phyloP scores from a whole-genome alignment of 2,329 filamentous ascomycete genomes.

The Cercospora zeina region DNA sequence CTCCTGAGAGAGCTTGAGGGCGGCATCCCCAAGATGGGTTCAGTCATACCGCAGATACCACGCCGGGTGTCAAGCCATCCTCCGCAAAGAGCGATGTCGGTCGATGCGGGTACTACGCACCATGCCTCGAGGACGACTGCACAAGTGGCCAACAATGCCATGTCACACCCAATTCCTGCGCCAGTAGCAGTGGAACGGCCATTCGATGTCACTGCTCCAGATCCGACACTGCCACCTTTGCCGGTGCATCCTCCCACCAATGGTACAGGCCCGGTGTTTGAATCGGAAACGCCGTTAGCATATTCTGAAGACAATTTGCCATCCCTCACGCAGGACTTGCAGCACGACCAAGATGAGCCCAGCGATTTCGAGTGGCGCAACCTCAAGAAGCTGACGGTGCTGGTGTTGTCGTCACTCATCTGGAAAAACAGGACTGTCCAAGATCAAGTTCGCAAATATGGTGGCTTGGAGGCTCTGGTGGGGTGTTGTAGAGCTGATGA shows the following conservation, averaged over 20 bases:
- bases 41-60: slow-evolving; percentile 52
- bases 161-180: slow-evolving; percentile 24
- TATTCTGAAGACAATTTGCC: slow-evolving; percentile 44
- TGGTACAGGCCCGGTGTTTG: slow-evolving; percentile 46
- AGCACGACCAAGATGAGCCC: slow-evolving; percentile 60
- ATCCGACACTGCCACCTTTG: slow-evolving; percentile 40
- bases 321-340: slow-evolving; percentile 28
- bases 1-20: slow-evolving; percentile 83
- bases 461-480: slow-evolving; percentile 82
- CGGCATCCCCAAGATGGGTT: slow-evolving; percentile 75
- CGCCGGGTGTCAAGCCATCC: slow-evolving; percentile 28
- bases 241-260: slow-evolving; percentile 34
- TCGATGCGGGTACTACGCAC: slow-evolving; percentile 32
- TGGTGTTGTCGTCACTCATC: slow-evolving; percentile 83
- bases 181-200: slow-evolving; percentile 63
- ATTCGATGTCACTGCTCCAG: slow-evolving; percentile 53
- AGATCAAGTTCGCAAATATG: slow-evolving; percentile 79
- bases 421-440: slow-evolving; percentile 86
- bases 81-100: slow-evolving; percentile 33
- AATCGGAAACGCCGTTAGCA: slow-evolving; percentile 45
- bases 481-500: slow-evolving; percentile 91
- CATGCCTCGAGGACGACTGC: slow-evolving; percentile 18
- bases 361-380: slow-evolving; percentile 73
- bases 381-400: slow-evolving; percentile 88
- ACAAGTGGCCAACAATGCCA: slow-evolving; percentile 5